Conservation (phyloP, 2,329 filamentous ascomycete genomes). For the Exophiala sp. region DNA sequence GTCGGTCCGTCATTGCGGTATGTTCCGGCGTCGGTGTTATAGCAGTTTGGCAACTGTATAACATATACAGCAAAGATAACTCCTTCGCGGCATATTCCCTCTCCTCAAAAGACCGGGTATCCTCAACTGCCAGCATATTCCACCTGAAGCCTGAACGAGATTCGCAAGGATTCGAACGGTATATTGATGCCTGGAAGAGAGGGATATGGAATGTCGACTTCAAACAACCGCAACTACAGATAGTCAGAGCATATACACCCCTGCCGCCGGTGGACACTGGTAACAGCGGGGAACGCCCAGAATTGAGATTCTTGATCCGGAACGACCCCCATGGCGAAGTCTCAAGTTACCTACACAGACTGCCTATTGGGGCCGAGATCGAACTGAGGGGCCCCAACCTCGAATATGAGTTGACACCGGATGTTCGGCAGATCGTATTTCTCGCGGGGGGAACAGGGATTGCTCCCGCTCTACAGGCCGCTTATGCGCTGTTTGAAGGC, state of each 20-base stretch:
- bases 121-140: constrained; percentile 44
- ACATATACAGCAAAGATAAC: constrained; percentile 1
- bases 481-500: constrained; percentile 49
- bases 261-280: constrained; percentile 54
- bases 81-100: constrained; percentile 40
- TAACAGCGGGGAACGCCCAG: constrained; percentile 33
- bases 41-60: constrained; percentile 5
- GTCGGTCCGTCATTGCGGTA: constrained; percentile 4
- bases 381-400: constrained; percentile 72
- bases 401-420: constrained; percentile 57
- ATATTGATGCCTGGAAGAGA: constrained; percentile 49
- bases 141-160: constrained; percentile 33
- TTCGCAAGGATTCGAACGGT: constrained; percentile 34
- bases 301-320: constrained; percentile 70
- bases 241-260: constrained; percentile 85
- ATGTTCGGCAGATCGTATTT: constrained; percentile 63
- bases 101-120: constrained; percentile 40
- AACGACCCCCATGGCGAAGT: constrained; percentile 75
- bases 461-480: constrained; percentile 79
- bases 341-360: constrained; percentile 67
- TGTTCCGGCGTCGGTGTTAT: constrained; percentile 4
- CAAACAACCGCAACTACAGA: constrained; percentile 90
- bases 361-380: constrained; percentile 58
- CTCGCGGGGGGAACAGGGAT: constrained; percentile 90
- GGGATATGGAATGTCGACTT: constrained; percentile 85